These are phyloP conservation scores for Malus hybrid DNA, from an alignment of 331 rosid genomes.

Conservation along the genomic window DNA sequence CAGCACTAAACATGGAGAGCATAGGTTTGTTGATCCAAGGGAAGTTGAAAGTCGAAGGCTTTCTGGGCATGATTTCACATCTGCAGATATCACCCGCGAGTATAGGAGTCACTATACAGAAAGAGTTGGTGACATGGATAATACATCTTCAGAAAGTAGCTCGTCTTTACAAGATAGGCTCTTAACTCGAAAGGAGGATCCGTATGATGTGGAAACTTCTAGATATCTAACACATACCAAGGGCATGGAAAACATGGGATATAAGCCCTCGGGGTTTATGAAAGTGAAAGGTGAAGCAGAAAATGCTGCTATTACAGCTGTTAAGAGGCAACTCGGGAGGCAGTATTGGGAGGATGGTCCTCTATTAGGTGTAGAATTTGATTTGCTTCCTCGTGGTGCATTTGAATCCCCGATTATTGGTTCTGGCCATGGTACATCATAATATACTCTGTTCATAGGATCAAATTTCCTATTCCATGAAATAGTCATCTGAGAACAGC, in stretches of 20 bases:
- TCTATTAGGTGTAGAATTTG: slow-evolving; percentile 72
- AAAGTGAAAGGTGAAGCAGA: slow-evolving; percentile 93
- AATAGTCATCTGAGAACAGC: slow-evolving; percentile 4
- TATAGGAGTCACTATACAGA: slow-evolving; percentile 39
- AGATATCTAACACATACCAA: slow-evolving; percentile 46
- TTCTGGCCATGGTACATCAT: slow-evolving; percentile 54
- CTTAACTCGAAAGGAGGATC: slow-evolving; percentile 59
- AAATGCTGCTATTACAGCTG: slow-evolving; percentile 94
- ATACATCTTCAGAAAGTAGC: slow-evolving; percentile 91
- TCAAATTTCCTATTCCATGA: neutral
- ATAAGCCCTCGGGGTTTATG: slow-evolving; percentile 91
- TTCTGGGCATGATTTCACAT: slow-evolving; percentile 45
- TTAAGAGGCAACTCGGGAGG: slow-evolving; percentile 84
- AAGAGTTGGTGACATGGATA: slow-evolving; percentile 49
- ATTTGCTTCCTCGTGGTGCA: slow-evolving; percentile 88
- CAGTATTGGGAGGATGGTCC: slow-evolving; percentile 82
- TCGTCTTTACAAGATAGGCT: slow-evolving; percentile 63
- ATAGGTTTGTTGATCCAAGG: slow-evolving; percentile 66
- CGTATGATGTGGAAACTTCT: slow-evolving; percentile 51
- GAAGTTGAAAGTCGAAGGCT: slow-evolving; percentile 89
- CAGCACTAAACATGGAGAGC: slow-evolving; percentile 83
- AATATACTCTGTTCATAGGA: neutral
- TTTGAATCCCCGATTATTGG: slow-evolving; percentile 56
- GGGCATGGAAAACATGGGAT: slow-evolving; percentile 37
- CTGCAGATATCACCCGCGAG: slow-evolving; percentile 39